Conservation (phyloP, 2,329 filamentous ascomycete genomes). For the Cordyceps pruinosa region DNA sequence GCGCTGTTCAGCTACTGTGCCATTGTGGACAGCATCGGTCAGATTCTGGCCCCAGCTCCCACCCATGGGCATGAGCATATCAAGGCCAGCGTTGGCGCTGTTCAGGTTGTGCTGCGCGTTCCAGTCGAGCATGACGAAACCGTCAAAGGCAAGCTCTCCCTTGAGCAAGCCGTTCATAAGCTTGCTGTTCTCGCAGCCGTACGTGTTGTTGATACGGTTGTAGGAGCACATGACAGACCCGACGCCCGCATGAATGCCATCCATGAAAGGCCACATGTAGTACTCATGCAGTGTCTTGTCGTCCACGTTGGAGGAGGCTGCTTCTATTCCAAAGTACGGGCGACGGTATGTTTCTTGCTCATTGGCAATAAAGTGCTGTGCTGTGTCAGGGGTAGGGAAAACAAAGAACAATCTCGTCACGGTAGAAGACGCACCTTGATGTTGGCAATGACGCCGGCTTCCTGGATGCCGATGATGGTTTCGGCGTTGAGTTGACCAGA, state of each 20-base stretch:
- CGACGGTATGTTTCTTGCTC: constrained; percentile 51
- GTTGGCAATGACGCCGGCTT: constrained; percentile 72
- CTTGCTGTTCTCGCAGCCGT: constrained; percentile 67
- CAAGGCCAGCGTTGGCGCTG: constrained; percentile 51
- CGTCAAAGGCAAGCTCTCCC: constrained; percentile 56
- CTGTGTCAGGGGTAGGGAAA: too few relatives aligned
- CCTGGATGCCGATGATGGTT: constrained; percentile 68
- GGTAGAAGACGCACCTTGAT: constrained; percentile 41
- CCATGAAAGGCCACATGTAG: constrained; percentile 60
- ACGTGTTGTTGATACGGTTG: constrained; percentile 65
- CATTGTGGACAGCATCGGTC: constrained; percentile 68
- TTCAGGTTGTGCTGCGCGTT: constrained; percentile 54
- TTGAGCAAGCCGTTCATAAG: constrained; percentile 63
- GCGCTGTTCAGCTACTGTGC: constrained; percentile 62
- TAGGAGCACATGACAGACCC: constrained; percentile 62
- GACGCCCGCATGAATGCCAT: constrained; percentile 50
- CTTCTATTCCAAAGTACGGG: constrained; percentile 38
- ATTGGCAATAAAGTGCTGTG: constrained; percentile 50
- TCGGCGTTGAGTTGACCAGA: constrained; percentile 65
- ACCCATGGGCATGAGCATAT: constrained; percentile 61
- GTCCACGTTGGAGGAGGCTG: constrained; percentile 55
- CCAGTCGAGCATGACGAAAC: constrained; percentile 66
- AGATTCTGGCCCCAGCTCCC: constrained; percentile 59
- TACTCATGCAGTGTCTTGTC: constrained; percentile 59
- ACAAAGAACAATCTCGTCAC: fast-evolving